A percentile compares a stretch with the other conserved stretches of the same genome.
These are phyloP conservation scores for Rhodamnia argentea DNA, from an alignment of 345 rosid genomes.

Conservation along the genomic window DNA sequence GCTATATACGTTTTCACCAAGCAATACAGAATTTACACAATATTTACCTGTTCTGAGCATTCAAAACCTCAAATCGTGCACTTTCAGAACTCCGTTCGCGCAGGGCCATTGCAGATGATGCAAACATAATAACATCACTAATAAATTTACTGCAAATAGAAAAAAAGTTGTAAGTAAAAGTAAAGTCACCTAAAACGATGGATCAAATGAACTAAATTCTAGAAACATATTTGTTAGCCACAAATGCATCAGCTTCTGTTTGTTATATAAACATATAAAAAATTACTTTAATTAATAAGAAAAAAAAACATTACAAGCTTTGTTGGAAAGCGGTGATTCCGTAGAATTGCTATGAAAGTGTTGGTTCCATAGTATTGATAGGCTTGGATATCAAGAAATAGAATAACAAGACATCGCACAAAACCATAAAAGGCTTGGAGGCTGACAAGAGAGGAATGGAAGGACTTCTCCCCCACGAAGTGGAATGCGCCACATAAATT, in stretches of 20 bases:
- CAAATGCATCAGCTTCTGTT: not conserved
- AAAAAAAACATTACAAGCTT: not conserved
- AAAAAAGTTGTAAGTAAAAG: not conserved
- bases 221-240: not conserved
- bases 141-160: conserved; percentile 69
- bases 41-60: conserved; percentile 62
- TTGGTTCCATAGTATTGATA: not conserved
- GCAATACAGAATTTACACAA: not conserved
- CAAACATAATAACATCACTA: conserved; percentile 74
- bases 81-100: conserved; percentile 91
- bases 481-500: not conserved
- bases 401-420: not conserved
- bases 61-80: conserved; percentile 88
- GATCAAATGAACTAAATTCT: not conserved
- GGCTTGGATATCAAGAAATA: not conserved
- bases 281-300: not conserved
- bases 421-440: not conserved
- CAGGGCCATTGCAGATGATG: conserved; percentile 85
- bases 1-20: not conserved
- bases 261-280: not conserved
- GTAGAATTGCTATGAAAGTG: not conserved
- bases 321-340: not conserved
- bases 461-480: not conserved
- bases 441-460: not conserved
- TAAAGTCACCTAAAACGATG: not conserved